Evolutionary conservation across 139 green algal genomes (phyloP), one percentile per base, ranked within the genome.

Genomic region (Raphidocelis subcapitata): DNA sequence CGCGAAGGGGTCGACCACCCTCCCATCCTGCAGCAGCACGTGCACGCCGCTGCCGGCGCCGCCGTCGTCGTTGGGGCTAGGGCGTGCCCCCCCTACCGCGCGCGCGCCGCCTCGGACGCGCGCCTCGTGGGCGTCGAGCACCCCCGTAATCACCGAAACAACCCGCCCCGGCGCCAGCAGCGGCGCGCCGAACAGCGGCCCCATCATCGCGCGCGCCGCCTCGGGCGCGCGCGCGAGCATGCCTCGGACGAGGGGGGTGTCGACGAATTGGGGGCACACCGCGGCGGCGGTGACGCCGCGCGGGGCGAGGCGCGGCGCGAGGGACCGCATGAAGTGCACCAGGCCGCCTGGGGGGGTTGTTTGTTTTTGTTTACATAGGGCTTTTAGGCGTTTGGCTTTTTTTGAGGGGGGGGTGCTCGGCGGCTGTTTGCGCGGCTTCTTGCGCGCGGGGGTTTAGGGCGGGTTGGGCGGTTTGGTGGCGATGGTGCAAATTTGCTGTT

Each of bases 201-300:
- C 59, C 74, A 80, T 80, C 66, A 80, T 72, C 0, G 60, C 66
- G n/a, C 65, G 65, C 26, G 74, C 74, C 3, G 52, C 26, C 21
- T 74, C 55, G 21, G 62, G 62, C 29, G 36, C 23, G 28, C 63
- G 3, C 28, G 49, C 1, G 10, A 82, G 51, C 49, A 82, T 57
- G 15, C 31, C 37, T 2, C 65, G 75, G 16, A 93, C 88, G 77
- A 94, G 55, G 1, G 86, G 76, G 5, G 89, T 94, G 80, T 92
- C 85, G 0, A 92, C 85, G 55, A 84, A 89, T 73, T 90, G 79
- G 1, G 88, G 90, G 69, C 89, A 94, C 35, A 94, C 59, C 0
- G 83, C 75, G 26, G 77, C 66, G 24, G 94, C 71, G 35, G 80
- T 54, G 16, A 76, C 59, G 54, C 56, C 62, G 16, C 72, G 52